Conservation (phyloP, 2,329 filamentous ascomycete genomes). For the Aspergillus clavatus region DNA sequence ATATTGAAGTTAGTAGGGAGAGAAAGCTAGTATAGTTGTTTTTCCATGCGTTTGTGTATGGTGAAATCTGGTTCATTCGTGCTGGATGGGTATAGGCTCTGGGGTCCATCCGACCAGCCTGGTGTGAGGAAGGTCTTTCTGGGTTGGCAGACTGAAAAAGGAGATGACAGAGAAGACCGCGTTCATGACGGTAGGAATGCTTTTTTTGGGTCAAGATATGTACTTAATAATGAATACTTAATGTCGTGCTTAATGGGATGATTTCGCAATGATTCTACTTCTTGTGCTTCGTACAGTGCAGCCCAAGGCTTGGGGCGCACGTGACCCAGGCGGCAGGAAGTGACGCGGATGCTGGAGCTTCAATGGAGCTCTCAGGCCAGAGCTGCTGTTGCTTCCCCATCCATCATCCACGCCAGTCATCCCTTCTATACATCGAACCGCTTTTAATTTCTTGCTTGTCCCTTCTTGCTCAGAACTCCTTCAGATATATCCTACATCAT, state of each 20-base stretch:
- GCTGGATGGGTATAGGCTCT: not conserved
- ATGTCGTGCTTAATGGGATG: not conserved
- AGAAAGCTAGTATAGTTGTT: not conserved
- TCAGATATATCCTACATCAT: conserved; percentile 47
- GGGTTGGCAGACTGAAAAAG: no score
- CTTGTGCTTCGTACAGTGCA: not conserved
- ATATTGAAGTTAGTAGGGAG: conserved; percentile 4
- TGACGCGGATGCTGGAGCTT: conserved; percentile 33
- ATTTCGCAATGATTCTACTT: no score
- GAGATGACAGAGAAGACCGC: no score
- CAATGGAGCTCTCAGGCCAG: conserved; percentile 21
- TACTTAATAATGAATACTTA: not conserved
- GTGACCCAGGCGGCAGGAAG: conserved; percentile 32
- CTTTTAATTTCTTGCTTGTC: conserved; percentile 2
- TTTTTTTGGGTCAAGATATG: not conserved
- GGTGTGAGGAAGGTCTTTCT: no score
- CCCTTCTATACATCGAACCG: no score
- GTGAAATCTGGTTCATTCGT: not conserved
- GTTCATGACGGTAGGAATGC: no score
- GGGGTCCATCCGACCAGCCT: no score
- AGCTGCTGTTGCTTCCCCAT: conserved; percentile 17
- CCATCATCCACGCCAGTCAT: conserved; percentile 3
- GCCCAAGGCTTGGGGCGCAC: conserved; percentile 11
- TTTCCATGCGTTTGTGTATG: not conserved
- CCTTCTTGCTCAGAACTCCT: not conserved